phyloP scores from a whole-genome alignment of 306 rosid genomes.

The Vicia faba region DNA sequence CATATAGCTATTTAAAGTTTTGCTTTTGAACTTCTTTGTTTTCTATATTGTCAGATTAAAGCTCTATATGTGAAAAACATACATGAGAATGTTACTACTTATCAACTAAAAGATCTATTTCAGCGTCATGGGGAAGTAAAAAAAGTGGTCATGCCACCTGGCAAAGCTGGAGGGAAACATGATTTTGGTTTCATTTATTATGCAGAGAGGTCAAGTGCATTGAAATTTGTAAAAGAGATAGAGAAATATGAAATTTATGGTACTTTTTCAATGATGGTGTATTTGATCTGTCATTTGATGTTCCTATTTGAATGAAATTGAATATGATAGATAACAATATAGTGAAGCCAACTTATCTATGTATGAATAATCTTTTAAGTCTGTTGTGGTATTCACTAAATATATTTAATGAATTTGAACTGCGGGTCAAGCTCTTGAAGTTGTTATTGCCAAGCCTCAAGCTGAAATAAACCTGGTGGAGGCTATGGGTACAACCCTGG shows the following conservation, averaged over 20 bases:
- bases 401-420: constrained; percentile 38
- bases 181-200: constrained; percentile 94
- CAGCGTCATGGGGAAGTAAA: constrained; percentile 90
- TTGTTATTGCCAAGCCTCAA: constrained; percentile 96
- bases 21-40: constrained; percentile 23
- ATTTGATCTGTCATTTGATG: neutral
- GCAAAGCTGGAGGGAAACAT: constrained; percentile 88
- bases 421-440: constrained; percentile 91
- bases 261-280: constrained; percentile 34
- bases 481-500: constrained; percentile 60
- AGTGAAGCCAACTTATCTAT: constrained; percentile 26
- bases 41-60: constrained; percentile 69
- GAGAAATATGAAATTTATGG: constrained; percentile 97
- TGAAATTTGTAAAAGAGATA: constrained; percentile 86
- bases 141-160: constrained; percentile 99
- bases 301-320: neutral
- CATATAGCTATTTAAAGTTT: constrained; percentile 1
- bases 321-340: neutral
- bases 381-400: constrained; percentile 1
- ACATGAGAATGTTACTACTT: constrained; percentile 87
- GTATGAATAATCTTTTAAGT: neutral
- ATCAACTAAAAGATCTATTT: constrained; percentile 87
- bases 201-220: constrained; percentile 97
- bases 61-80: constrained; percentile 97
- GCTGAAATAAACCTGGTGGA: constrained; percentile 75